Percentiles rank a stretch among this genome's conserved stretches.
These are phyloP conservation scores for Neurospora sp. DNA, from an alignment of 2,329 filamentous ascomycete genomes.

Conservation along the genomic window DNA sequence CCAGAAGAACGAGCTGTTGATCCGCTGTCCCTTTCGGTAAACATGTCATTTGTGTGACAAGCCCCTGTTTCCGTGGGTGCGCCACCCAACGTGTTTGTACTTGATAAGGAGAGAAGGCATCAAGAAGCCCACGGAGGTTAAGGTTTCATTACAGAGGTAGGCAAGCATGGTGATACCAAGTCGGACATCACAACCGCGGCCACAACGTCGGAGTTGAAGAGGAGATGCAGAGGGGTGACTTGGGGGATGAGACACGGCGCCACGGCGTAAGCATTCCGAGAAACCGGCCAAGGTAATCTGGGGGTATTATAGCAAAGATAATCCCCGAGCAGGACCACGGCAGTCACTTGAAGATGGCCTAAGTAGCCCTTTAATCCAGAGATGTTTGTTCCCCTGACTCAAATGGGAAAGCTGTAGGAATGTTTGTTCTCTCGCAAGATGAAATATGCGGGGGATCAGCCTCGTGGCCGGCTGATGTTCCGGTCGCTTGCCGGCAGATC, in stretches of 20 bases:
- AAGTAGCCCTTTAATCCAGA: neutral
- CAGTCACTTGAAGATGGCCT: neutral
- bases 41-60: neutral
- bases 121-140: neutral
- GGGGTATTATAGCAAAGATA: neutral
- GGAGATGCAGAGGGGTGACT: neutral
- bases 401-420: constrained; percentile 1
- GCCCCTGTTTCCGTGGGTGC: neutral
- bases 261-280: neutral
- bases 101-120: neutral
- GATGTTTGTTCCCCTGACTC: neutral
- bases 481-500: constrained; percentile 17
- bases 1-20: neutral
- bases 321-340: neutral
- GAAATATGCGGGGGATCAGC: constrained; percentile 6
- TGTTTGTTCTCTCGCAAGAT: neutral
- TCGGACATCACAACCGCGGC: neutral
- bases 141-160: neutral
- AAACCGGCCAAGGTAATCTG: neutral
- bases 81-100: neutral
- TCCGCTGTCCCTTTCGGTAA: neutral
- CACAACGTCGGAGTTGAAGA: neutral
- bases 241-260: neutral
- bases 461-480: constrained; percentile 11
- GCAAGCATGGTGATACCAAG: neutral